These are phyloP conservation scores for Trifolium fragiferum DNA, from an alignment of 306 rosid genomes.

Conservation along the genomic window DNA sequence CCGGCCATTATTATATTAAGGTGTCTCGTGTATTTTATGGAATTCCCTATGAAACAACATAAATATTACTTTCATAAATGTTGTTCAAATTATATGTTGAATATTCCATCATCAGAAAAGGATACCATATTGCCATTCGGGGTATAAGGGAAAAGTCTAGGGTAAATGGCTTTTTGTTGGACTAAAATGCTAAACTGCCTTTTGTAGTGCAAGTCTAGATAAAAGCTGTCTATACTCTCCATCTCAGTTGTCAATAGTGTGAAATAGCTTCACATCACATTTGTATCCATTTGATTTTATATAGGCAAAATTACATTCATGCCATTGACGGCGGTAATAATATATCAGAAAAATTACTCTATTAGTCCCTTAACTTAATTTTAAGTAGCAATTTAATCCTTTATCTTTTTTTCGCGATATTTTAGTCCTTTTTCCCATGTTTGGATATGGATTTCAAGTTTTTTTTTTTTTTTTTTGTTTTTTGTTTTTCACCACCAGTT, in stretches of 20 bases:
- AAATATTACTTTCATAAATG: slow-evolving; percentile 17
- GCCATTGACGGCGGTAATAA: slow-evolving; percentile 1
- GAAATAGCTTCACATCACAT: neutral
- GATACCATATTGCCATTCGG: slow-evolving; percentile 33
- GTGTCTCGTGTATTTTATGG: slow-evolving; percentile 8
- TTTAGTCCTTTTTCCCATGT: no score
- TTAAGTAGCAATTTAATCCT: no score
- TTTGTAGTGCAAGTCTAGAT: slow-evolving; percentile 14
- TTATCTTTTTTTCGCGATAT: no score
- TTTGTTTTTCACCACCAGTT: no score
- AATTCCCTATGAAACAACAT: slow-evolving; percentile 18
- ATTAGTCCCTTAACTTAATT: no score
- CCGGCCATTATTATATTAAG: neutral
- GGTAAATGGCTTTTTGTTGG: slow-evolving; percentile 20
- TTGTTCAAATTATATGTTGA: slow-evolving; percentile 10
- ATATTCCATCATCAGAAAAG: neutral
- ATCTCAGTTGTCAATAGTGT: neutral
- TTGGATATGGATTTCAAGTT: no score
- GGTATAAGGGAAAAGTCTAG: slow-evolving; percentile 10
- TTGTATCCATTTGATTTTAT: slow-evolving; percentile 9
- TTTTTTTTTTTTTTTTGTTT: no score
- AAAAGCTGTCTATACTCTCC: slow-evolving; percentile 6
- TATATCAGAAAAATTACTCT: no score
- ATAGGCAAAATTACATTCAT: neutral
- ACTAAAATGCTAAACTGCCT: slow-evolving; percentile 25